phyloP scores from a whole-genome alignment of 225 moss, liverwort and hornwort genomes.

The Sphagnum contortum region DNA sequence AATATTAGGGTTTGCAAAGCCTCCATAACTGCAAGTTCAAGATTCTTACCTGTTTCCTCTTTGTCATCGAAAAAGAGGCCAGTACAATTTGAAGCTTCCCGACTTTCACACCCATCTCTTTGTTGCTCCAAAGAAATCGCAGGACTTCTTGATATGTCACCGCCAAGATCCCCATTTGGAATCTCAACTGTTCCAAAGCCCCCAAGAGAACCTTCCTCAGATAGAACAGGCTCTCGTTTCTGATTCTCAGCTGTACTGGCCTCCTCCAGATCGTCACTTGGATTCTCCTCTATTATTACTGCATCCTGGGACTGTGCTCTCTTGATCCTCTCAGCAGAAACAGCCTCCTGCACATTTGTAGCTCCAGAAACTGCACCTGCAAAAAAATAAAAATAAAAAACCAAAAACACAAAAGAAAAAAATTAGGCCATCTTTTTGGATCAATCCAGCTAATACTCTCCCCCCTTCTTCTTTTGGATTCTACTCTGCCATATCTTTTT shows the following conservation, averaged over 20 bases:
- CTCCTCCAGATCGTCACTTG: conserved; percentile 44
- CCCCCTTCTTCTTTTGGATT: too few species aligned
- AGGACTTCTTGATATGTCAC: conserved; percentile 10
- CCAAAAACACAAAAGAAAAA: too few species aligned
- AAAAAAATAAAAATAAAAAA: too few species aligned
- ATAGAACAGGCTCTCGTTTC: conserved; percentile 9
- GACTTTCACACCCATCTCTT: conserved; percentile 49
- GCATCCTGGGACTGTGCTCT: conserved; percentile 29
- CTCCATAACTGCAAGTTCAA: too few species aligned
- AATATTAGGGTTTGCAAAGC: too few species aligned
- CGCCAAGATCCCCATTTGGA: conserved; percentile 21
- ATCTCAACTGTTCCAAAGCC: conserved; percentile 2
- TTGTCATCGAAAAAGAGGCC: conserved; percentile 40
- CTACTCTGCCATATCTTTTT: too few species aligned
- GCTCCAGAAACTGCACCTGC: too few species aligned
- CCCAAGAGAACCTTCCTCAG: conserved; percentile 5
- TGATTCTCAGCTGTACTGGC: conserved; percentile 42
- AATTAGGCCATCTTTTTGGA: too few species aligned
- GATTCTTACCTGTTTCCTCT: conserved; percentile 43
- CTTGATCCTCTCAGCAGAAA: too few species aligned
- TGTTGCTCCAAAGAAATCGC: conserved; percentile 23
- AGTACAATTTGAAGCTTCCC: conserved; percentile 47
- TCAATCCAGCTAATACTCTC: too few species aligned
- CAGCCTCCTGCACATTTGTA: too few species aligned
- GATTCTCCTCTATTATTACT: conserved; percentile 23